These are phyloP conservation scores for Elaphomyces granulatus DNA, from an alignment of 495 filamentous ascomycete genomes.

Conservation along the genomic window DNA sequence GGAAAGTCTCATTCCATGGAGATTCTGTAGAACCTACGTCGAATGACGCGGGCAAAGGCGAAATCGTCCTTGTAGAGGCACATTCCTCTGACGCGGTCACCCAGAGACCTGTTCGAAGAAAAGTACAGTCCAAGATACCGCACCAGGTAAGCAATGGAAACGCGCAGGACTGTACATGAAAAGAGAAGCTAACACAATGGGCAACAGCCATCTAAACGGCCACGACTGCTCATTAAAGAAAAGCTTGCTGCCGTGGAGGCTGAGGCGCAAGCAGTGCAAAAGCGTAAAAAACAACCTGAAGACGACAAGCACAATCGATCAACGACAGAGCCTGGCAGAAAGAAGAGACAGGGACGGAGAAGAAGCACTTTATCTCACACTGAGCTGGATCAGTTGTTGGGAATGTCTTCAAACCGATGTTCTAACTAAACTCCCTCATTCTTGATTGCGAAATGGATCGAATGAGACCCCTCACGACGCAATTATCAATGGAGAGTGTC, in stretches of 20 bases:
- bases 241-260: conserved; percentile 33
- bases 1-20: conserved; percentile 32
- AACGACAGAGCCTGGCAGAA: conserved; percentile 26
- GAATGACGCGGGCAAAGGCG: conserved; percentile 19
- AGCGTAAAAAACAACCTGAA: conserved; percentile 22
- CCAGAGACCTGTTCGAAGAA: conserved; percentile 20
- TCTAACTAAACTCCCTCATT: too few species aligned
- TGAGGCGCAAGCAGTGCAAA: conserved; percentile 31
- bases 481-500: too few species aligned
- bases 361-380: conserved; percentile 59
- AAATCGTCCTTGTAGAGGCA: conserved; percentile 26
- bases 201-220: conserved; percentile 12
- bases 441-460: too few species aligned
- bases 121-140: conserved; percentile 18
- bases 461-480: too few species aligned
- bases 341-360: conserved; percentile 36
- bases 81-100: conserved; percentile 25
- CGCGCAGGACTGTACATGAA: conserved; percentile 6
- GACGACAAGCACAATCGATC: conserved; percentile 30
- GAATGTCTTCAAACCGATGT: conserved; percentile 15
- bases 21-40: conserved; percentile 25
- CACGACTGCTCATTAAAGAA: conserved; percentile 18
- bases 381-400: conserved; percentile 53
- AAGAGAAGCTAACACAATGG: conserved; percentile 10
- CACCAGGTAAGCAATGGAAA: conserved; percentile 21